These are phyloP conservation scores for Cercospora zeae-maydis DNA, from an alignment of 2,329 filamentous ascomycete species.

Conservation along the genomic window DNA sequence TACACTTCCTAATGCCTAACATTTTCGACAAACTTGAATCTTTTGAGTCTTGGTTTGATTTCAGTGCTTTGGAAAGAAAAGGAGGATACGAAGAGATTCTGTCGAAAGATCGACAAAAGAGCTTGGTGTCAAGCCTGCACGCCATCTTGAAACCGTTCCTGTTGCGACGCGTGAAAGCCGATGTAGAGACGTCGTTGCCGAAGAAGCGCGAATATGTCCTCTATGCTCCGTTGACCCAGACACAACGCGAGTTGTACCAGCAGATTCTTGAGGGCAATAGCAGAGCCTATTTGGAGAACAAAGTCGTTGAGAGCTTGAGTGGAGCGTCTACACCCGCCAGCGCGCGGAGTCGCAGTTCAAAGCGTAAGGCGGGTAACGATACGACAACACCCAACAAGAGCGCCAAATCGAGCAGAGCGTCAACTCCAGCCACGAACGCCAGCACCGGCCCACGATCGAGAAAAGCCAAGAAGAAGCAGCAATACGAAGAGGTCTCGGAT, in stretches of 20 bases:
- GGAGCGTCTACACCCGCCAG: constrained; percentile 50
- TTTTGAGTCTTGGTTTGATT: constrained; percentile 96
- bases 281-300: constrained; percentile 64
- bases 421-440: constrained; percentile 62
- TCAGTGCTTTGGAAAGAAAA: constrained; percentile 84
- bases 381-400: constrained; percentile 62
- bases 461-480: constrained; percentile 54
- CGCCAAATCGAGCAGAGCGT: constrained; percentile 67
- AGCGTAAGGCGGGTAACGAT: constrained; percentile 53
- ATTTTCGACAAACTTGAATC: constrained; percentile 92
- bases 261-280: constrained; percentile 61
- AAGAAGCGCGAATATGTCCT: constrained; percentile 96
- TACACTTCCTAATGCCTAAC: constrained; percentile 88
- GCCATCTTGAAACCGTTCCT: constrained; percentile 89
- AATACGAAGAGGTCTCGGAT: constrained; percentile 70
- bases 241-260: constrained; percentile 88
- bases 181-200: constrained; percentile 86
- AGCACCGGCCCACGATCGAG: constrained; percentile 51
- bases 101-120: constrained; percentile 71
- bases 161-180: constrained; percentile 82
- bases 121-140: constrained; percentile 82
- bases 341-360: constrained; percentile 48
- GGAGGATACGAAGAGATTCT: constrained; percentile 73
- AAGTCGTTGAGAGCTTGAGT: constrained; percentile 64
- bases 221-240: constrained; percentile 84